Percentiles rank a stretch among this genome's conserved stretches.
Evolutionary conservation across 192 early-diverging fungal genomes (phyloP).

Genomic region (Mortierella hygrophila): DNA sequence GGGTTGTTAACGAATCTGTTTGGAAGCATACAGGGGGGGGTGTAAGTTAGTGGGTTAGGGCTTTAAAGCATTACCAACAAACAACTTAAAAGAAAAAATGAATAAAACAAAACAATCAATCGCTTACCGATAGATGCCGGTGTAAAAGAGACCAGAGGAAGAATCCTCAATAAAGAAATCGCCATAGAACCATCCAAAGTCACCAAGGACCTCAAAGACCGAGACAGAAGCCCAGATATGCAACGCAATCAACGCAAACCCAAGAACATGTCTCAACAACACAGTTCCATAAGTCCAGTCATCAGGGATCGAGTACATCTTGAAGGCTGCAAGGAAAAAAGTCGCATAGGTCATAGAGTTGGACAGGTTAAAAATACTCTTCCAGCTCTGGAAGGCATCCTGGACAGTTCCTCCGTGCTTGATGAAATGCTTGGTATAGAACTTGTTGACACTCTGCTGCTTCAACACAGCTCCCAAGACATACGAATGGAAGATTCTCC

Average conservation of each 20-base stretch:
- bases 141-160: slow-evolving; percentile 82
- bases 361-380: slow-evolving; percentile 93
- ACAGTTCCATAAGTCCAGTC: slow-evolving; percentile 76
- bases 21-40: background rate
- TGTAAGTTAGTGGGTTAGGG: background rate
- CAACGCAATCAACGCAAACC: slow-evolving; percentile 83
- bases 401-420: slow-evolving; percentile 89
- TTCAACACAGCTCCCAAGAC: slow-evolving; percentile 83
- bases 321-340: slow-evolving; percentile 85
- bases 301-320: slow-evolving; percentile 83
- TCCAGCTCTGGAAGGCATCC: slow-evolving; percentile 97
- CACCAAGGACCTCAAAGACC: slow-evolving; percentile 93
- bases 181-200: slow-evolving; percentile 99
- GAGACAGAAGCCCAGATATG: slow-evolving; percentile 94
- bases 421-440: slow-evolving; percentile 93
- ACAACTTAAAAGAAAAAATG: background rate
- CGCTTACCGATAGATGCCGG: slow-evolving; percentile 85
- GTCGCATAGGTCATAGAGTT: slow-evolving; percentile 93
- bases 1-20: slow-evolving; percentile 91
- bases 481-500: slow-evolving; percentile 90
- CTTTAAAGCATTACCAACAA: too few relatives aligned
- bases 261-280: slow-evolving; percentile 88
- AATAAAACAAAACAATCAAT: background rate
- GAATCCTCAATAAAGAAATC: slow-evolving; percentile 95
- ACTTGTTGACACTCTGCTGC: slow-evolving; percentile 83